Conservation (phyloP, 2,329 filamentous ascomycete genomes). For the Aquanectria penicillioides region DNA sequence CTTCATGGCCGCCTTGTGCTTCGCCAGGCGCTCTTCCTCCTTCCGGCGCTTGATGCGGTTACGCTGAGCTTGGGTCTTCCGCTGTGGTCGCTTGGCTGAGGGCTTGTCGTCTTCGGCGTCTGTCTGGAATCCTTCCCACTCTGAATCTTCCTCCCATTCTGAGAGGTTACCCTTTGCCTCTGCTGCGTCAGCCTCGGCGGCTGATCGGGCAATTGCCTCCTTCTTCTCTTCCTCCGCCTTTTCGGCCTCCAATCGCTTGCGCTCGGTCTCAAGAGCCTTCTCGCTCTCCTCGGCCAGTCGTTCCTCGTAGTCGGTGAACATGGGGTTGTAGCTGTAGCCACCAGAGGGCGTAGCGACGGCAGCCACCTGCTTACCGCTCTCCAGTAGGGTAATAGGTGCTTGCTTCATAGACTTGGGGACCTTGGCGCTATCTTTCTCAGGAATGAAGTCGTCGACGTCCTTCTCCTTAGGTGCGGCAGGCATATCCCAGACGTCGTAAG, state of each 20-base stretch:
- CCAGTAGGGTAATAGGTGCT: slow-evolving; percentile 83
- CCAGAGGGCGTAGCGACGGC: slow-evolving; percentile 82
- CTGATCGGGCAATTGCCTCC: slow-evolving; percentile 75
- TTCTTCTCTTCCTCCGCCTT: slow-evolving; percentile 73
- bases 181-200: slow-evolving; percentile 79
- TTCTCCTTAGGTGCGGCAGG: slow-evolving; percentile 52
- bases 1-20: slow-evolving; percentile 80
- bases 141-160: slow-evolving; percentile 87
- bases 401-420: slow-evolving; percentile 80
- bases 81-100: slow-evolving; percentile 73
- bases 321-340: slow-evolving; percentile 92
- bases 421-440: slow-evolving; percentile 72
- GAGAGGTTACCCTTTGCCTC: slow-evolving; percentile 72
- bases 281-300: slow-evolving; percentile 79
- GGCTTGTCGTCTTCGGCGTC: slow-evolving; percentile 76
- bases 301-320: slow-evolving; percentile 85
- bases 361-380: slow-evolving; percentile 80
- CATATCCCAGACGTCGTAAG: slow-evolving; percentile 82
- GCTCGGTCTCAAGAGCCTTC: slow-evolving; percentile 82
- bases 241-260: slow-evolving; percentile 74
- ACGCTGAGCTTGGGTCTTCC: slow-evolving; percentile 87
- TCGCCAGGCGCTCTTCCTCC: slow-evolving; percentile 81
- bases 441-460: slow-evolving; percentile 66
- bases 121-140: slow-evolving; percentile 91
- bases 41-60: slow-evolving; percentile 92